Percentiles rank a stretch among this genome's conserved stretches.
phyloP scores from a whole-genome alignment of 202 grass and related monocot species.

The Hordeum pubiflorum region DNA sequence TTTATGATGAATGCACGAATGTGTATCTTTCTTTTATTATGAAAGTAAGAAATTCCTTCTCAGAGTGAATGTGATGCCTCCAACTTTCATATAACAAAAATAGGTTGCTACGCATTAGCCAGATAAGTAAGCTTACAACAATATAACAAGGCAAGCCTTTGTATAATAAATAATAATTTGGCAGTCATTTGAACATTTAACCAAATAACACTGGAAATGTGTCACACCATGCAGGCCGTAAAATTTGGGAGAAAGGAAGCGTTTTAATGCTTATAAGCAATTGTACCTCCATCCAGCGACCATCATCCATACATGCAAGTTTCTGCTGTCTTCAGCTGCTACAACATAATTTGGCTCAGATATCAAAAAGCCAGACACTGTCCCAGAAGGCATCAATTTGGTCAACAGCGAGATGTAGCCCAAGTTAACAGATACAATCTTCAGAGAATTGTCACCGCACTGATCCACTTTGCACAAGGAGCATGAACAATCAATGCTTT shows the following conservation, averaged over 20 bases:
- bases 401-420: constrained; percentile 61
- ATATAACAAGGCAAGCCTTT: not conserved
- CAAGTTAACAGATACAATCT: constrained; percentile 54
- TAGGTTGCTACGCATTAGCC: not conserved
- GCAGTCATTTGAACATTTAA: constrained; percentile 14
- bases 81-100: constrained; percentile 13
- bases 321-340: constrained; percentile 48
- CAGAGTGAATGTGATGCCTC: not conserved
- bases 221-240: not conserved
- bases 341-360: constrained; percentile 73
- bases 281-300: constrained; percentile 50
- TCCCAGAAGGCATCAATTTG: constrained; percentile 53
- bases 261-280: constrained; percentile 14
- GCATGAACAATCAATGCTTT: constrained; percentile 55
- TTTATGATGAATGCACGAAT: not conserved
- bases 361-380: constrained; percentile 53
- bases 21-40: not conserved
- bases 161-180: not conserved
- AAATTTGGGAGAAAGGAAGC: not conserved
- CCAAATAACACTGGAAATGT: not conserved
- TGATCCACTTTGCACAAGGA: constrained; percentile 45
- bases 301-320: constrained; percentile 85
- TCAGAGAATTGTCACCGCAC: constrained; percentile 53
- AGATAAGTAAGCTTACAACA: not conserved
- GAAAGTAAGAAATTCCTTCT: not conserved